phyloP scores from a whole-genome alignment of 306 rosid genomes.

The Dryas alaskensis region DNA sequence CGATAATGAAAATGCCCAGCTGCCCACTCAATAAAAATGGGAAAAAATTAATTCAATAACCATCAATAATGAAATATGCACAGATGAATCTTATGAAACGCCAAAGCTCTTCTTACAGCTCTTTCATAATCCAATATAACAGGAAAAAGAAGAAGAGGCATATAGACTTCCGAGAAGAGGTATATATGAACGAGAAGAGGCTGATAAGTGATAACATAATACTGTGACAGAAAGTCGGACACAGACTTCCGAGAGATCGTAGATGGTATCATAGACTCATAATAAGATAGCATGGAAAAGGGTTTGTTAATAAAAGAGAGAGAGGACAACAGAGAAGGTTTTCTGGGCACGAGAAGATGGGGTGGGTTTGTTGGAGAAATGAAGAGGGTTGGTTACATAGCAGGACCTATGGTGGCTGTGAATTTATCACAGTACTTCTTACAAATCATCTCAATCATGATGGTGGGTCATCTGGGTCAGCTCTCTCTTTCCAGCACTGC shows the following conservation, averaged over 20 bases:
- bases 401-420: conserved; percentile 23
- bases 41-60: neutral
- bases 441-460: conserved; percentile 19
- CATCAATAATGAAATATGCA: neutral
- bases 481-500: conserved; percentile 24
- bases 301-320: neutral
- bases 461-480: conserved; percentile 21
- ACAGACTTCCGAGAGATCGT: too few species aligned
- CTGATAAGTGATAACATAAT: too few species aligned
- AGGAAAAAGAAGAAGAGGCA: too few species aligned
- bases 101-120: neutral
- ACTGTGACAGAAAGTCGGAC: too few species aligned
- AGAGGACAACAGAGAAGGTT: neutral
- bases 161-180: too few species aligned
- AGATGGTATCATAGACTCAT: too few species aligned
- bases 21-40: neutral
- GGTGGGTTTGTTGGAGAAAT: conserved; percentile 11
- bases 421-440: conserved; percentile 18
- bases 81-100: neutral
- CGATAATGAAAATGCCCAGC: neutral
- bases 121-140: neutral
- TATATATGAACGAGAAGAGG: too few species aligned
- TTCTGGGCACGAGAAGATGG: neutral
- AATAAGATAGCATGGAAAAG: conserved; percentile 8
- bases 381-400: conserved; percentile 15